Percentiles rank a stretch among this genome's conserved stretches.
Conservation (phyloP, 345 rosid genomes). For the Populus pruinosa region DNA sequence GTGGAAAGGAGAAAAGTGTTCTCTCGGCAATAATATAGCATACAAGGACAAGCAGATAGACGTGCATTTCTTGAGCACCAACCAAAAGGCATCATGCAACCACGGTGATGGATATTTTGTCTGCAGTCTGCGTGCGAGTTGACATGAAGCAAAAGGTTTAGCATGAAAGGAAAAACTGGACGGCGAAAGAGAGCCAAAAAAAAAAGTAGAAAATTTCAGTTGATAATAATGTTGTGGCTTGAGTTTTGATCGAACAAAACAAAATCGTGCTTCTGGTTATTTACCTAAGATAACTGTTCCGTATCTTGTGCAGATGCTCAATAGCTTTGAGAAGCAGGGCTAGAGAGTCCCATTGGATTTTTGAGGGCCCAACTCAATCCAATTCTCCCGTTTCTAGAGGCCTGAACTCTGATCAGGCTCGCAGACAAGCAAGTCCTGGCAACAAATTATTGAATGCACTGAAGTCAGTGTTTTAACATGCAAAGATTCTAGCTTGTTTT, state of each 20-base stretch:
- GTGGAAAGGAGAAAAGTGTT: background rate
- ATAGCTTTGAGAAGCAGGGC: background rate
- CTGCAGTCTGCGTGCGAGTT: background rate
- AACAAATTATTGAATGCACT: too few species aligned
- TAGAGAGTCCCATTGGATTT: too few species aligned
- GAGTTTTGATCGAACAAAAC: background rate
- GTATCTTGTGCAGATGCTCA: background rate
- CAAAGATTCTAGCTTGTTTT: too few species aligned
- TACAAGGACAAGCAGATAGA: constrained; percentile 15
- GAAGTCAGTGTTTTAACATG: too few species aligned
- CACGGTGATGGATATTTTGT: background rate
- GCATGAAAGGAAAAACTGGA: background rate
- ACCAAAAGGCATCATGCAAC: constrained; percentile 23
- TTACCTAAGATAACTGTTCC: background rate
- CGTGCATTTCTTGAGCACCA: constrained; percentile 8
- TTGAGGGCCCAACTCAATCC: too few species aligned
- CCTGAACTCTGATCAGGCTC: too few species aligned
- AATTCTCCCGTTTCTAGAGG: too few species aligned
- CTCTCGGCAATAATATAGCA: background rate
- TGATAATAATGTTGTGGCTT: background rate
- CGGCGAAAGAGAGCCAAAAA: background rate
- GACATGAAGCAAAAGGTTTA: background rate
- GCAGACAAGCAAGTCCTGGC: too few species aligned
- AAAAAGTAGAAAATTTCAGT: background rate
- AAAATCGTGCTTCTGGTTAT: too few species aligned